Base-by-base conservation (phyloP, 2,329 filamentous ascomycete genomes). In the Pseudogymnoascus sp. region DNA sequence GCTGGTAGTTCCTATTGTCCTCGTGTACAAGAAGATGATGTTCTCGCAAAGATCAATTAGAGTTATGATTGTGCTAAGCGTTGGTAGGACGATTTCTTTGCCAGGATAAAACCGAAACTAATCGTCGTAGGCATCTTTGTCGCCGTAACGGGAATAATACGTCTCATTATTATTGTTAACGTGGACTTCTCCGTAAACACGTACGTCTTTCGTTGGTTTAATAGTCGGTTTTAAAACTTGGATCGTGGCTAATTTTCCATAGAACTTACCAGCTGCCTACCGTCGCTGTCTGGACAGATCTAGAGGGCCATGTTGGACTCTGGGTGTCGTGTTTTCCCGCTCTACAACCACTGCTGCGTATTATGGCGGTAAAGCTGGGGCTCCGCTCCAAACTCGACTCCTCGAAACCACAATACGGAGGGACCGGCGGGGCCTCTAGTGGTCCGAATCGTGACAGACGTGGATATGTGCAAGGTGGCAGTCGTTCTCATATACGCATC, bases 321-420 rank as follows among this genome's bases (percentile, higher is more conserved):
- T 79, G 77, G 76, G 75, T 75, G 52, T 70, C 71, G 11, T 79
- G 76, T 64, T 75, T 78, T 40, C 75, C 76, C 3, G 71, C 76
- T 1, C 65, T 78, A 9, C 76, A 78, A 40, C 75, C 76, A 2
- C 62, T 78, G 14, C 63, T 76, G 5, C 73, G 76, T n/a, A 62
- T 70, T n/a, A 21, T 72, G 16, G 66, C 67, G 7, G 61, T 52
- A 33, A 62, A 61, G 23, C 43, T 65, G 18, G 64, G 64, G 9
- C 25, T 65, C 23, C 60, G 52, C 28, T 58, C 52, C 25, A 33
- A 58, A 40, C 14, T 40, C 37, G 37, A 40, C n/a, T 40, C 37
- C 37, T 40, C 37, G n/a, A 40, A 40, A 16, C 37, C n/a, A 40
- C n/a, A 6, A 40, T 40, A 40, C 37, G 7, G 37, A 40, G 16